phyloP scores from a whole-genome alignment of 352 stramenopile genomes.

The Pythium biforme region DNA sequence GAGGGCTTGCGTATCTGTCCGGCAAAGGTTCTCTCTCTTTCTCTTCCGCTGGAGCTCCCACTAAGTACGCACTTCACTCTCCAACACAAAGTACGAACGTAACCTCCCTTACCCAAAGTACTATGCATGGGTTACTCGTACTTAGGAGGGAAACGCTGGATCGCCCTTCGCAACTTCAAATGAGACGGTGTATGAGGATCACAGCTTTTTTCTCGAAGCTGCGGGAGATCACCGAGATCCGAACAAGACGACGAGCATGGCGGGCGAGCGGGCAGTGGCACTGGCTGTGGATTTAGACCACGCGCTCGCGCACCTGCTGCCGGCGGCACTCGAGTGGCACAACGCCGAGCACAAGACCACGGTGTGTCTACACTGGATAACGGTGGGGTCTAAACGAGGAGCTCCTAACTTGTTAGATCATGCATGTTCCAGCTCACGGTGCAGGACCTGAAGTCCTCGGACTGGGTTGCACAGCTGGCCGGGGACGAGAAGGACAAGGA shows the following conservation, averaged over 20 bases:
- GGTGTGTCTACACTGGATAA: conserved; percentile 27
- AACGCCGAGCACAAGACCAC: conserved; percentile 36
- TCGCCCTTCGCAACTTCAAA: conserved; percentile 21
- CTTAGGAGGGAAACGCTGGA: neutral
- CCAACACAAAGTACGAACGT: no score
- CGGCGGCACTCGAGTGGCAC: conserved; percentile 52
- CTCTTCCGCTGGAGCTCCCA: neutral
- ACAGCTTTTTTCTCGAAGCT: conserved; percentile 3
- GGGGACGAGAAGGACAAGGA: conserved; percentile 23
- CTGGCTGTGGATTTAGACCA: conserved; percentile 67
- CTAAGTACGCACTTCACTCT: conserved; percentile 11
- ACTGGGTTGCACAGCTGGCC: conserved; percentile 37
- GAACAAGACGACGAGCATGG: conserved; percentile 13
- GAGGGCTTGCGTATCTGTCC: no score
- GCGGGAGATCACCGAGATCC: neutral
- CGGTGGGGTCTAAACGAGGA: conserved; percentile 4
- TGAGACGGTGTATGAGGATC: neutral
- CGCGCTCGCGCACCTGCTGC: conserved; percentile 50
- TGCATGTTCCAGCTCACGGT: conserved; percentile 27
- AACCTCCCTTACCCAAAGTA: no score
- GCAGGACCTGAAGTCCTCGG: conserved; percentile 26
- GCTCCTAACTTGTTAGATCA: neutral
- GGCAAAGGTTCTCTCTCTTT: no score
- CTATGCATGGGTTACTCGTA: conserved; percentile 3
- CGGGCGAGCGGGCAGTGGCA: conserved; percentile 39